Evolutionary conservation across 2,329 filamentous ascomycete species (phyloP).

Genomic region (Verticillium alfalfae): DNA sequence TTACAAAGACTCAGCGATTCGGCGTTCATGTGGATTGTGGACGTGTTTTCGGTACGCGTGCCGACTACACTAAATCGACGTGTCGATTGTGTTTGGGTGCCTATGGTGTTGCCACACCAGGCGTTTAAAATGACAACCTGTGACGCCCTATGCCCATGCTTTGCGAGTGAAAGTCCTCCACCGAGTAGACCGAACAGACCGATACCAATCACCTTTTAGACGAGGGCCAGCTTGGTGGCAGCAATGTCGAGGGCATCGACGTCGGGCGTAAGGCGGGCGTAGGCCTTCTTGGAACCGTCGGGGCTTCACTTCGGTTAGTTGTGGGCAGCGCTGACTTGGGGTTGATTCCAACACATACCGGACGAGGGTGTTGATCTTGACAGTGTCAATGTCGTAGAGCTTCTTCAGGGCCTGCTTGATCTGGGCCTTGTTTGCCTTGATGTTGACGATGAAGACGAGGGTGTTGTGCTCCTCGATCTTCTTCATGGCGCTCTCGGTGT

Average conservation of each 20-base stretch:
- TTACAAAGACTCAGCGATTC: background rate
- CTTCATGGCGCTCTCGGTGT: conserved; percentile 99
- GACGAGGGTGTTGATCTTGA: conserved; percentile 99
- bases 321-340: conserved; percentile 10
- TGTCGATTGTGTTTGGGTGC: conserved; percentile 1
- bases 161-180: conserved; percentile 4
- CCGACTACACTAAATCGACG: conserved; percentile 5
- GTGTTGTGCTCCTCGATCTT: conserved; percentile 99
- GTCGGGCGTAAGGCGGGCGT: conserved; percentile 89
- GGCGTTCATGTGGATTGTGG: conserved; percentile 1
- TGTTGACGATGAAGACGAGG: conserved; percentile 92
- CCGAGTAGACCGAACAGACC: background rate
- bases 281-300: conserved; percentile 98
- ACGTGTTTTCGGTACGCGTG: background rate
- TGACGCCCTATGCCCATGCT: conserved; percentile 14
- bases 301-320: conserved; percentile 49
- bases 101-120: conserved; percentile 4
- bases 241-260: conserved; percentile 99
- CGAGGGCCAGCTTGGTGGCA: conserved; percentile 96
- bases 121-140: conserved; percentile 10
- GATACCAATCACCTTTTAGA: conserved; percentile 53
- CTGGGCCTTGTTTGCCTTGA: conserved; percentile 99
- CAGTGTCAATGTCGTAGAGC: conserved; percentile 95
- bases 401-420: conserved; percentile 98
- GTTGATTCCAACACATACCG: conserved; percentile 56